A percentile compares a stretch with the other conserved stretches of the same genome.
phyloP scores from a whole-genome alignment of 768 basidiomycete species.

The Xanthoconium purpureum region DNA sequence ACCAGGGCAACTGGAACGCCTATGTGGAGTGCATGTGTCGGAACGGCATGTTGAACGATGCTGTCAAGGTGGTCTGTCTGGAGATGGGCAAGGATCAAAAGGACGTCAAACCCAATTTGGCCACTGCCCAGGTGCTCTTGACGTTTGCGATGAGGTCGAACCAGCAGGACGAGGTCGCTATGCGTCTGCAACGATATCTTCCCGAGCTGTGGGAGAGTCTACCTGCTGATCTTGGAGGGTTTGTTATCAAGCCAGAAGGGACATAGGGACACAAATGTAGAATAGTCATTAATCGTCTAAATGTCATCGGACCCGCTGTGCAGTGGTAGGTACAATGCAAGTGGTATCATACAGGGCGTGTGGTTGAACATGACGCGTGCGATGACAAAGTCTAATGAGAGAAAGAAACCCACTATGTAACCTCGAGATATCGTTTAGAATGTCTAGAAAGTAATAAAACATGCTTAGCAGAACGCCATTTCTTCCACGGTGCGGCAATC shows the following conservation, averaged over 20 bases:
- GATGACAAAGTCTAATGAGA: slow-evolving; percentile 40
- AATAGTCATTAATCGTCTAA: slow-evolving; percentile 13
- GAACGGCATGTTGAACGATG: slow-evolving; percentile 61
- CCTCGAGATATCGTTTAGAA: slow-evolving; percentile 21
- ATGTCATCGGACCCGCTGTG: slow-evolving; percentile 13
- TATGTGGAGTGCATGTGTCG: slow-evolving; percentile 88
- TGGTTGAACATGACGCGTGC: slow-evolving; percentile 63
- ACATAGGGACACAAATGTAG: slow-evolving; percentile 2
- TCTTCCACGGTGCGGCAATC: slow-evolving; percentile 88
- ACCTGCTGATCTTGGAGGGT: slow-evolving; percentile 20
- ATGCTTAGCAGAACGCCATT: slow-evolving; percentile 38
- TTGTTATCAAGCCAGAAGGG: slow-evolving; percentile 19
- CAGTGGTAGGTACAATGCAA: slow-evolving; percentile 22
- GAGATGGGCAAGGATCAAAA: slow-evolving; percentile 55
- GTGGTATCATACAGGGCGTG: slow-evolving; percentile 39
- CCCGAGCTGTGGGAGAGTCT: slow-evolving; percentile 36
- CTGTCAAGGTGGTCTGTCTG: slow-evolving; percentile 56
- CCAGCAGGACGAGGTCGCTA: slow-evolving; percentile 44
- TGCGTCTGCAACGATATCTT: slow-evolving; percentile 42
- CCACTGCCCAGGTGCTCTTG: slow-evolving; percentile 51
- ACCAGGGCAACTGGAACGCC: slow-evolving; percentile 72
- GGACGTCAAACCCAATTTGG: slow-evolving; percentile 45
- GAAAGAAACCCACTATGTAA: slow-evolving; percentile 40
- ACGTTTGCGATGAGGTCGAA: slow-evolving; percentile 48
- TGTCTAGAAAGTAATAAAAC: slow-evolving; percentile 19